These are phyloP conservation scores for Diutina sp. DNA, from an alignment of 1,139 yeast genomes.

Conservation along the genomic window DNA sequence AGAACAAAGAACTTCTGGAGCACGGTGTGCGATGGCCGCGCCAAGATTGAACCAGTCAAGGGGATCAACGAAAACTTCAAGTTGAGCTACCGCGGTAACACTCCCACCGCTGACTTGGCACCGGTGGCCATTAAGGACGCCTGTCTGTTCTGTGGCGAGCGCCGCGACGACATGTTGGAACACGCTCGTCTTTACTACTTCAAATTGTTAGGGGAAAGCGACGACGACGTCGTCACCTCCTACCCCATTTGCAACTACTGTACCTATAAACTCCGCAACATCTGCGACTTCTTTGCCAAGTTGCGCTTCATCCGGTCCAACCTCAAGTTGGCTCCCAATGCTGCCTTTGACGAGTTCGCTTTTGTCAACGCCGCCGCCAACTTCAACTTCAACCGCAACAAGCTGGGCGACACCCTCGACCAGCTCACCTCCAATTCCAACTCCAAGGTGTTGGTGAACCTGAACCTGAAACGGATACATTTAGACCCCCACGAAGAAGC, in stretches of 20 bases:
- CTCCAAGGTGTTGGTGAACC: not conserved
- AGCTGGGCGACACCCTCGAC: slow-evolving; percentile 14
- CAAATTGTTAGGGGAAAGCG: slow-evolving; percentile 20
- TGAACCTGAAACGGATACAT: slow-evolving; percentile 5
- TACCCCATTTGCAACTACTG: slow-evolving; percentile 84
- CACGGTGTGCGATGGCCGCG: slow-evolving; percentile 67
- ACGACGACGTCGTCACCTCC: slow-evolving; percentile 16
- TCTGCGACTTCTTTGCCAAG: slow-evolving; percentile 69
- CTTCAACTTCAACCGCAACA: slow-evolving; percentile 13
- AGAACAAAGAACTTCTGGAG: slow-evolving; percentile 43
- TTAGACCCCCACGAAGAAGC: slow-evolving; percentile 11
- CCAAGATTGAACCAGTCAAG: slow-evolving; percentile 76
- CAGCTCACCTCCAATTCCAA: not conserved
- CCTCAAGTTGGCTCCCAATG: slow-evolving; percentile 20
- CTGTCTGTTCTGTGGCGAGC: slow-evolving; percentile 78
- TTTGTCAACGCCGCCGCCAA: slow-evolving; percentile 5
- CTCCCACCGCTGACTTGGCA: slow-evolving; percentile 8
- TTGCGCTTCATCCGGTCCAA: slow-evolving; percentile 49
- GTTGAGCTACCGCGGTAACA: slow-evolving; percentile 12
- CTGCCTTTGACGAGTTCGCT: slow-evolving; percentile 13
- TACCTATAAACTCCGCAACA: slow-evolving; percentile 62
- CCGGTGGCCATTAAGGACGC: slow-evolving; percentile 69
- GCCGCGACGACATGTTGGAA: slow-evolving; percentile 52
- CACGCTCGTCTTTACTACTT: slow-evolving; percentile 69
- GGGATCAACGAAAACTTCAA: slow-evolving; percentile 67